Percentiles rank a stretch among this genome's conserved stretches.
Conservation (phyloP, 2,329 filamentous ascomycete species). For the Graphilbum fragrans region DNA sequence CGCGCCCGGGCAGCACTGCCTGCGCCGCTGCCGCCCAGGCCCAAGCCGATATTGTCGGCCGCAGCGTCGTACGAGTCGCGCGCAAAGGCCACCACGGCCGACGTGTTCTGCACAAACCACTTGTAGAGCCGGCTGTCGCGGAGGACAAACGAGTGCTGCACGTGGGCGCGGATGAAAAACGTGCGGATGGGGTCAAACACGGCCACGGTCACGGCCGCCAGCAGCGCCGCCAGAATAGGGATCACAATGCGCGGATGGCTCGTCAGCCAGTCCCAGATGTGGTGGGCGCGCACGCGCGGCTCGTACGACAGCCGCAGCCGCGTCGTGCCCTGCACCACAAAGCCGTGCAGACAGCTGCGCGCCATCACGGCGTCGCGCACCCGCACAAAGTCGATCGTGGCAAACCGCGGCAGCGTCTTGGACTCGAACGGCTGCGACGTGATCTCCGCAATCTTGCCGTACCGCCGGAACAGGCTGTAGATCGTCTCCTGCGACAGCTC, state of each 20-base stretch:
- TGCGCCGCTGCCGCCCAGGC: conserved; percentile 35
- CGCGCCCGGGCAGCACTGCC: conserved; percentile 27
- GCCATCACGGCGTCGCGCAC: conserved; percentile 74
- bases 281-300: conserved; percentile 61
- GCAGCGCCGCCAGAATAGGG: conserved; percentile 64
- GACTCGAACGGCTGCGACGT: conserved; percentile 72
- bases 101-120: conserved; percentile 68
- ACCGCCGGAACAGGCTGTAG: conserved; percentile 77
- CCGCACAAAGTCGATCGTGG: conserved; percentile 63
- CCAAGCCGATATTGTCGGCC: conserved; percentile 36
- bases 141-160: conserved; percentile 65
- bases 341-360: conserved; percentile 84
- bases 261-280: conserved; percentile 77
- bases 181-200: conserved; percentile 91
- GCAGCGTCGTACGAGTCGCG: conserved; percentile 33
- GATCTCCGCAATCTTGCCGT: conserved; percentile 85
- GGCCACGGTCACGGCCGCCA: conserved; percentile 73
- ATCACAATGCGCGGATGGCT: conserved; percentile 82
- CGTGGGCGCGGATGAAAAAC: conserved; percentile 81
- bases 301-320: conserved; percentile 74
- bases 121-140: conserved; percentile 62
- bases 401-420: conserved; percentile 70
- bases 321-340: conserved; percentile 50
- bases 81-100: conserved; percentile 50
- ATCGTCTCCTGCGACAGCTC: conserved; percentile 79